A percentile compares a stretch with the other conserved stretches of the same genome.
These are phyloP conservation scores for Tephrocybe rancida DNA, from an alignment of 768 basidiomycete genomes.

Conservation along the genomic window DNA sequence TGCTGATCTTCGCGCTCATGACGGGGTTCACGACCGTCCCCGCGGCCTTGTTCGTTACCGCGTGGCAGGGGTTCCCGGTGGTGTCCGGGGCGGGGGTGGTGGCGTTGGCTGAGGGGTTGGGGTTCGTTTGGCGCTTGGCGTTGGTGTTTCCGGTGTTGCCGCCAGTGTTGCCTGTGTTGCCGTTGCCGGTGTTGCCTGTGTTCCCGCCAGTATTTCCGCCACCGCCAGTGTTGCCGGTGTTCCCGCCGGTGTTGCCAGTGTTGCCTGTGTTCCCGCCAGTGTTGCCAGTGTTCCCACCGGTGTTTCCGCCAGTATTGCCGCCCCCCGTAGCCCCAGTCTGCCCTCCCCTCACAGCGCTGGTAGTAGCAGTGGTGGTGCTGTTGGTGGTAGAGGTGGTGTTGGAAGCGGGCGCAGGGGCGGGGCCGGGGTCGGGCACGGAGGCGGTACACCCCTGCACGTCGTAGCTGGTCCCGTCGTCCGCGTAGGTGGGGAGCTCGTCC, in stretches of 20 bases:
- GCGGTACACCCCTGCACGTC: slow-evolving; percentile 70
- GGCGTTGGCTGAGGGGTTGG: background rate
- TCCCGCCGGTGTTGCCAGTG: background rate
- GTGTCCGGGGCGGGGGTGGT: background rate
- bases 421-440: slow-evolving; percentile 7
- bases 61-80: slow-evolving; percentile 40
- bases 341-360: slow-evolving; percentile 17
- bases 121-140: background rate
- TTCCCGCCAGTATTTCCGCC: background rate
- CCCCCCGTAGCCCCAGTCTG: background rate
- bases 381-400: background rate
- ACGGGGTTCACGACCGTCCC: slow-evolving; percentile 72
- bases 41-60: slow-evolving; percentile 27
- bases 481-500: slow-evolving; percentile 50
- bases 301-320: background rate
- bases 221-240: background rate
- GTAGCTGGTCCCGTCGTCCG: slow-evolving; percentile 59
- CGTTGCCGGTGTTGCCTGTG: background rate
- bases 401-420: background rate
- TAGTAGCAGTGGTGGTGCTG: slow-evolving; percentile 20
- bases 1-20: slow-evolving; percentile 74
- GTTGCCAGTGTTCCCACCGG: background rate
- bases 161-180: too few species aligned
- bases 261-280: background rate
- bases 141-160: background rate